Base-by-base conservation (phyloP, 2,329 filamentous ascomycete species). In the Corniculantispora saksenae region DNA sequence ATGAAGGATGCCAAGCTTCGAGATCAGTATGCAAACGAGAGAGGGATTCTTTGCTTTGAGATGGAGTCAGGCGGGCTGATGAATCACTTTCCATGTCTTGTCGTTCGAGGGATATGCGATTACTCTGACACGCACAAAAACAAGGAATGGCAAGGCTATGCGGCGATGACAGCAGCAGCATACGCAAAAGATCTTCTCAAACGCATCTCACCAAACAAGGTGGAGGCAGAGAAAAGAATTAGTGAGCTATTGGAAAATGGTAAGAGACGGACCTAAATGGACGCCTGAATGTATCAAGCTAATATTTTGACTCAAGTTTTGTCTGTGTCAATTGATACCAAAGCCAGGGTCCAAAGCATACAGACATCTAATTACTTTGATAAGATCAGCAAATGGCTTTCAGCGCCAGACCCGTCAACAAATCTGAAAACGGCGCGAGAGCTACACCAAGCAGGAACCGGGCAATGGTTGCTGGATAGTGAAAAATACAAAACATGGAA, bases 41-140 rank as follows among this genome's bases (percentile, higher is more conserved):
- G 32, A 10, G 32, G 32, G 5, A 10, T 32, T 5, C 32, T 32
- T 10, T 59, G 56, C 56, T 70, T 77, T 8, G 74, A 78, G 29
- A 77, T 73, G 74, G 75, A 76, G 21, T 72, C 73, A 1, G 74
- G 74, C 0, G 75, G 75, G 0, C 13, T 76, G 0, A 70, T 72
- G 68, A 68, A 70, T 17, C 57, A 70, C 0, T 15, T 43, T 13
- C 38, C 38, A 4, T 43, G 38, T 13, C 12, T 43, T 3, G 12
- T 43, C 17, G 12, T 43, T 13, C 38, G 38, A 7, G 38, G 38
- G 4, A 43, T 43, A 7, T 43, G 38, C 38, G 38, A 43, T 13
- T 43, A 43, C 17, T 13, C 38, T 7, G 38, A 43, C 17, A 43
- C 38, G 3, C 38, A 43, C 12, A 43, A 43, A 13, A 13, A 43